A percentile compares a stretch with the other conserved stretches of the same genome.
These are phyloP conservation scores for Actinidia chinensis DNA, from an alignment of 179 eudicot genomes.

Conservation along the genomic window DNA sequence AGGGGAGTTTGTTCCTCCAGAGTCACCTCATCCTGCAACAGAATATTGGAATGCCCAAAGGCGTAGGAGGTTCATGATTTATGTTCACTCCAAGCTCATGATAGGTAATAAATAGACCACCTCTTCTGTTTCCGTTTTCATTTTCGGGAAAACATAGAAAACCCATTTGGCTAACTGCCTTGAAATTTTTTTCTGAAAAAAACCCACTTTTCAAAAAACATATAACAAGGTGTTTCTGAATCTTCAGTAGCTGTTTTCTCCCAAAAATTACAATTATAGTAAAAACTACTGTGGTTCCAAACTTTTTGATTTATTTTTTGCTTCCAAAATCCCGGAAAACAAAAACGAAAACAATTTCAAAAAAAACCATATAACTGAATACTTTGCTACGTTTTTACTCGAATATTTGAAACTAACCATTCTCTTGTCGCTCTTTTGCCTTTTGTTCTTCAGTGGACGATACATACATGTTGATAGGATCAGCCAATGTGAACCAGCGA, in stretches of 20 bases:
- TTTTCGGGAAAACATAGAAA: not conserved
- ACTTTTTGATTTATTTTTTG: not conserved
- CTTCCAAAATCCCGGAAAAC: not conserved
- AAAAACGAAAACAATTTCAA: not conserved
- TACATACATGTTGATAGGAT: slow-evolving; percentile 74
- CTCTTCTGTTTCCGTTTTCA: not conserved
- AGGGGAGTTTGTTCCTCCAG: slow-evolving; percentile 73
- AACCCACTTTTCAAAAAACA: not conserved
- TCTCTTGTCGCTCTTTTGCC: not conserved
- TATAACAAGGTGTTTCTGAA: not conserved
- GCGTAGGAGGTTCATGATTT: slow-evolving; percentile 86
- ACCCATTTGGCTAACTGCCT: not conserved
- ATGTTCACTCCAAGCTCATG: slow-evolving; percentile 97
- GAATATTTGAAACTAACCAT: not conserved
- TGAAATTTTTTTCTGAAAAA: not conserved
- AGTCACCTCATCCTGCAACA: slow-evolving; percentile 67
- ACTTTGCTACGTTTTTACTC: not conserved
- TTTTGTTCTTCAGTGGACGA: slow-evolving; percentile 68
- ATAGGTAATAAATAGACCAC: slow-evolving; percentile 54
- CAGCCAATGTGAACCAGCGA: slow-evolving; percentile 89
- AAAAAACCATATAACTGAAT: not conserved
- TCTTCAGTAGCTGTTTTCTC: not conserved
- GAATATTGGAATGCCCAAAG: slow-evolving; percentile 77
- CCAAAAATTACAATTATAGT: not conserved
- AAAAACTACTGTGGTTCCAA: not conserved